Conservation (phyloP, 2,329 filamentous ascomycete species). For the Xylariales sp. region DNA sequence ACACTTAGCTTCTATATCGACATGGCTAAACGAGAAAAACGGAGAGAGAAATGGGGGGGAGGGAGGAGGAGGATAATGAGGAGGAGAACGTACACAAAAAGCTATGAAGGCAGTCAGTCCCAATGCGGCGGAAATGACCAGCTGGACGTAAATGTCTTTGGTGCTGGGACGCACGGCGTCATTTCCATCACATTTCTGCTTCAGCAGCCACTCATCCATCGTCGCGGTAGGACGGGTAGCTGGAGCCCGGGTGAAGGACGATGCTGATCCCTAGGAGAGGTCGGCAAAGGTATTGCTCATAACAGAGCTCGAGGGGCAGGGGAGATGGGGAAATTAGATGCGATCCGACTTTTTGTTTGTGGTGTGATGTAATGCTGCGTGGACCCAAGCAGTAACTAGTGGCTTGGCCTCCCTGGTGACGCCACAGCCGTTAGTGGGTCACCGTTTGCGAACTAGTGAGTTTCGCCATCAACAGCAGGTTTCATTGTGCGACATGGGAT, state of each 20-base stretch:
- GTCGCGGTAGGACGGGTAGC: too few relatives aligned
- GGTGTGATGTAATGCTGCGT: constrained; percentile 3
- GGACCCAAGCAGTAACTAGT: constrained; percentile 2
- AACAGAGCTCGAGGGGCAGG: neutral
- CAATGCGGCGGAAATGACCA: constrained; percentile 66
- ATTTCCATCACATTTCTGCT: constrained; percentile 7
- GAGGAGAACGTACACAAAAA: constrained; percentile 74
- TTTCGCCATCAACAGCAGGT: too few relatives aligned
- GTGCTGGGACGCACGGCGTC: constrained; percentile 25
- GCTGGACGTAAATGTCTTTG: constrained; percentile 57
- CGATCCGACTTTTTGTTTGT: neutral
- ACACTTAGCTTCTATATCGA: too few relatives aligned
- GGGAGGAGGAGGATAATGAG: too few relatives aligned
- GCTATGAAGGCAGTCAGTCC: constrained; percentile 67
- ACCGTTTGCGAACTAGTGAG: too few relatives aligned
- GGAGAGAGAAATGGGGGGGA: too few relatives aligned
- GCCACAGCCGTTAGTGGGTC: neutral
- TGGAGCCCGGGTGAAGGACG: too few relatives aligned
- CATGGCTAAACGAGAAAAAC: too few relatives aligned
- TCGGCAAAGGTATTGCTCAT: neutral
- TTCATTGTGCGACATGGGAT: too few relatives aligned
- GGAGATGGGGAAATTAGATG: neutral
- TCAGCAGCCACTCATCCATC: constrained; percentile 4
- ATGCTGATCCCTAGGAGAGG: too few relatives aligned
- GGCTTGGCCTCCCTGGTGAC: constrained; percentile 1